Evolutionary conservation across 306 rosid species (phyloP).

Genomic region (Prunus davidiana): DNA sequence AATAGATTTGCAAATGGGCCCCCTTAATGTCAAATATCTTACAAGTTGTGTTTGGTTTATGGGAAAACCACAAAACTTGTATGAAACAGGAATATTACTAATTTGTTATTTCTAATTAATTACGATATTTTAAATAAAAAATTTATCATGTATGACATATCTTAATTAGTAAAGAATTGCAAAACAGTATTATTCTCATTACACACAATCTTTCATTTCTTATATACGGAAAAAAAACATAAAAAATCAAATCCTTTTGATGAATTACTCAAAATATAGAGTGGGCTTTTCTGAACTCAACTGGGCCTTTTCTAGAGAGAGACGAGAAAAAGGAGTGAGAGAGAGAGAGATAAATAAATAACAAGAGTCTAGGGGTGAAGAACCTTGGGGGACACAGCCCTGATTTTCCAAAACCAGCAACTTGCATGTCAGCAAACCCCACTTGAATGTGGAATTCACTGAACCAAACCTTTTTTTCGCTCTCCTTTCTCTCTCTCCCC

Average conservation of each 20-base stretch:
- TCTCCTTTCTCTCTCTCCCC: background rate
- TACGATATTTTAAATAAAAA: fast-evolving
- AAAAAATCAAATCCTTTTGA: too few species aligned
- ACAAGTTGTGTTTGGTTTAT: too few species aligned
- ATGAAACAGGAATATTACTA: too few species aligned
- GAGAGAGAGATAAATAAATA: background rate
- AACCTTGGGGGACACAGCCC: slow-evolving; percentile 44
- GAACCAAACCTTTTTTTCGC: slow-evolving; percentile 20
- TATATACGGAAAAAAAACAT: too few species aligned
- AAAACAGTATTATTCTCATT: too few species aligned
- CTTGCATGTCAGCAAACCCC: slow-evolving; percentile 39
- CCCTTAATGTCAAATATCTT: background rate
- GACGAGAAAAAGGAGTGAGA: background rate
- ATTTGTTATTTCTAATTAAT: fast-evolving
- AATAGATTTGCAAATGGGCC: slow-evolving; percentile 4
- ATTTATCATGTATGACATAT: too few species aligned
- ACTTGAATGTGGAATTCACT: slow-evolving; percentile 39
- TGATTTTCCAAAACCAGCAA: slow-evolving; percentile 37
- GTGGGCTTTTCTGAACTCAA: too few species aligned
- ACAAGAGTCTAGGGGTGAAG: slow-evolving; percentile 38
- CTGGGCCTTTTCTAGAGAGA: background rate
- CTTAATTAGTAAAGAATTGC: fast-evolving
- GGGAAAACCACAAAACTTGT: too few species aligned
- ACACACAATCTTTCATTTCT: too few species aligned
- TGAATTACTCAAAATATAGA: too few species aligned